Evolutionary conservation across 768 basidiomycete genomes (phyloP).

Genomic region (Mycena rebaudengoi): DNA sequence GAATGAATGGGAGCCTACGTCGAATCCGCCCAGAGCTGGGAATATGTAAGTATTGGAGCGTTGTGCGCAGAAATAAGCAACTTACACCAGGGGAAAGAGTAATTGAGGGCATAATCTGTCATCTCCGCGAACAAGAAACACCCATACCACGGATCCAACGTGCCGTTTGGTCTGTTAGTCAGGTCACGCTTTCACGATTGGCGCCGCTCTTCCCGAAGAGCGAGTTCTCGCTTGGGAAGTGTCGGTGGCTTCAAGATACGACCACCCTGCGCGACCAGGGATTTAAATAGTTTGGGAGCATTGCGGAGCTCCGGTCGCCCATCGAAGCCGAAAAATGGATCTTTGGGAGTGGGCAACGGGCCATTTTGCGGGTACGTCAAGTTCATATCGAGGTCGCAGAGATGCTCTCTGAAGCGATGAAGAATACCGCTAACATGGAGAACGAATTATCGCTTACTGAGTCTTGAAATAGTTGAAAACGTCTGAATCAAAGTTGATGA

Average conservation of each 20-base stretch:
- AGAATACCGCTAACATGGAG: background rate
- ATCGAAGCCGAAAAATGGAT: conserved; percentile 28
- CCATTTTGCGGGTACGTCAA: conserved; percentile 73
- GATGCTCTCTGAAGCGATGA: conserved; percentile 56
- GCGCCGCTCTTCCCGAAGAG: conserved; percentile 31
- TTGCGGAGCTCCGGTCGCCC: conserved; percentile 13
- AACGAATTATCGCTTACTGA: conserved; percentile 70
- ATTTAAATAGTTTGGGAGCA: conserved; percentile 25
- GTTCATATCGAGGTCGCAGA: conserved; percentile 73
- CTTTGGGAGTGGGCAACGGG: conserved; percentile 53
- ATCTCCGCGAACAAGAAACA: conserved; percentile 71
- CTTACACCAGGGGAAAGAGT: conserved; percentile 67
- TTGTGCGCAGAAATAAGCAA: background rate
- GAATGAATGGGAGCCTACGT: too few species aligned
- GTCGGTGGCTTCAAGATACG: conserved; percentile 15
- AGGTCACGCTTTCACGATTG: conserved; percentile 58
- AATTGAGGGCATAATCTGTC: conserved; percentile 77
- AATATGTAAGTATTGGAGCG: background rate
- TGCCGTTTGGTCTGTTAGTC: conserved; percentile 56
- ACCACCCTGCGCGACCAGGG: conserved; percentile 19
- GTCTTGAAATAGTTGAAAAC: conserved; percentile 73
- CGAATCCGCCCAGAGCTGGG: conserved; percentile 18
- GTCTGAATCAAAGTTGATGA: conserved; percentile 74
- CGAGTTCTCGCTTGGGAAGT: conserved; percentile 28
- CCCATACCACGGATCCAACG: conserved; percentile 65